Evolutionary conservation across 257 asterid species (phyloP).

Genomic region (Thymus quinquecostatus): DNA sequence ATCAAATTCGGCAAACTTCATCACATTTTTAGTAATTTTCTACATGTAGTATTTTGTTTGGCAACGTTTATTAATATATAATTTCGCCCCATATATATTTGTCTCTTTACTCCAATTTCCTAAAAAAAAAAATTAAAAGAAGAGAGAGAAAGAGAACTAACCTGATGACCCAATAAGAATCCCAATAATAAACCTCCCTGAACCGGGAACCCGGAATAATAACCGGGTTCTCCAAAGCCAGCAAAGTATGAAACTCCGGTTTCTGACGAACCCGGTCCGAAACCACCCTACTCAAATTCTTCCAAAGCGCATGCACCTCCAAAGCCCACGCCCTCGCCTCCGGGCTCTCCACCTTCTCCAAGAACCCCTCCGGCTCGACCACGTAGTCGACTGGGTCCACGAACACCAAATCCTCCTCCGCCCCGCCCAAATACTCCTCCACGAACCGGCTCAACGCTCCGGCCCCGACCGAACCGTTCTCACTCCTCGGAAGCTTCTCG

Average conservation of each 20-base stretch:
- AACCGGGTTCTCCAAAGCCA: conserved; percentile 72
- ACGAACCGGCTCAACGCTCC: conserved; percentile 44
- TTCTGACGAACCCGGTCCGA: conserved; percentile 52
- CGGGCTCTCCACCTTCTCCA: conserved; percentile 54
- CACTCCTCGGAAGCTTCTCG: conserved; percentile 34
- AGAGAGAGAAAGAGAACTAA: not conserved
- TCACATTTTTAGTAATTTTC: too few relatives aligned
- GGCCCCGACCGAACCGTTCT: conserved; percentile 48
- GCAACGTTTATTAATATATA: too few relatives aligned
- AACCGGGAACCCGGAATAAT: conserved; percentile 90
- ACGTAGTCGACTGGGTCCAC: conserved; percentile 66
- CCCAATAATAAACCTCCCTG: conserved; percentile 95
- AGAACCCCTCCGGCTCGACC: conserved; percentile 57
- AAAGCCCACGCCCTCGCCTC: conserved; percentile 77
- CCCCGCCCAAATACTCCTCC: conserved; percentile 41
- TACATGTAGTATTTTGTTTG: too few relatives aligned
- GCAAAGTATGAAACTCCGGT: conserved; percentile 65
- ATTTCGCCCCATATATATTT: too few relatives aligned
- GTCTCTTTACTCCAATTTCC: too few relatives aligned
- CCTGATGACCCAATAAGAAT: conserved; percentile 93
- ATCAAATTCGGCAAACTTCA: too few relatives aligned
- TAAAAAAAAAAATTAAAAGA: not conserved
- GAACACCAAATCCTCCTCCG: conserved; percentile 58
- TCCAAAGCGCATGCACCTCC: conserved; percentile 81
- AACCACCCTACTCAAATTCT: conserved; percentile 75